Conservation (phyloP, 805 yeast genomes). For the Metahyphopichia silvanorum region DNA sequence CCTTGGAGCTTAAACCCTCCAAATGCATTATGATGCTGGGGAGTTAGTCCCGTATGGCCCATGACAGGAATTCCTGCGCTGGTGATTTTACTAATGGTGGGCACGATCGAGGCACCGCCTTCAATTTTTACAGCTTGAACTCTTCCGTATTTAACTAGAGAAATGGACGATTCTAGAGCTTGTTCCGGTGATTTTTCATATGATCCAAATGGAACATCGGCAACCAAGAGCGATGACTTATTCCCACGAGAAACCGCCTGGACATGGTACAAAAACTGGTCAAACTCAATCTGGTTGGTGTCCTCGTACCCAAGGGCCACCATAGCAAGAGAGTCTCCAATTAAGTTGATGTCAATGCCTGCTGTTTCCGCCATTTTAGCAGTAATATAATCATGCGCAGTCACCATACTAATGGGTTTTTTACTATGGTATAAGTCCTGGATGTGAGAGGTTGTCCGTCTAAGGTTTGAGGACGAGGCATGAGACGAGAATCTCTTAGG, state of each 20-base stretch:
- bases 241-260: slow-evolving; percentile 75
- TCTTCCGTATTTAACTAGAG: slow-evolving; percentile 53
- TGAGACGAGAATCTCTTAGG: no score
- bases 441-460: no score
- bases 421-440: slow-evolving; percentile 11
- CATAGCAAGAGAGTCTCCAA: slow-evolving; percentile 95
- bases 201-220: slow-evolving; percentile 87
- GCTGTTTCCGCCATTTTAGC: slow-evolving; percentile 66
- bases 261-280: slow-evolving; percentile 76
- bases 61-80: slow-evolving; percentile 80
- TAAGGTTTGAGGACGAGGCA: slow-evolving; percentile 16
- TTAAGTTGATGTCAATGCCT: slow-evolving; percentile 64
- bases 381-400: slow-evolving; percentile 86
- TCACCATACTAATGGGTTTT: slow-evolving; percentile 46
- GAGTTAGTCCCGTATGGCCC: slow-evolving; percentile 92
- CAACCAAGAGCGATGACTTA: slow-evolving; percentile 62
- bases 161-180: slow-evolving; percentile 58
- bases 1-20: slow-evolving; percentile 94
- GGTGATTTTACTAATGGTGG: slow-evolving; percentile 54
- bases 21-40: slow-evolving; percentile 73
- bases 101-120: slow-evolving; percentile 62
- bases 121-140: slow-evolving; percentile 80
- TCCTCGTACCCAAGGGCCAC: slow-evolving; percentile 78
- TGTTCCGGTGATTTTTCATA: slow-evolving; percentile 64
- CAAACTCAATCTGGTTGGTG: slow-evolving; percentile 72